phyloP scores from a whole-genome alignment of 164 flowering plant genomes.

The Vitis riparia region DNA sequence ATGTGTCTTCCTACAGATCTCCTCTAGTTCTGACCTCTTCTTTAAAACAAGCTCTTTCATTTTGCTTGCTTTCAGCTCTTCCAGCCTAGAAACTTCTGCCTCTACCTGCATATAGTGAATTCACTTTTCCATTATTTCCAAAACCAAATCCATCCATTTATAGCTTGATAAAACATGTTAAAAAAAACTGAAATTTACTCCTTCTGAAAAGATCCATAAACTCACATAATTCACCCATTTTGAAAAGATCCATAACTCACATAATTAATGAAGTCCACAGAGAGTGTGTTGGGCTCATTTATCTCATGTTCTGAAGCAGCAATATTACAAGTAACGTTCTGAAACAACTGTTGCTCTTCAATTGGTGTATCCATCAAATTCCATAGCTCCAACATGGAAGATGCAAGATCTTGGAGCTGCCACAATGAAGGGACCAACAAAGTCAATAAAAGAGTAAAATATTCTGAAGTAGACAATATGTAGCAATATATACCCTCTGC shows the following conservation, averaged over 20 bases:
- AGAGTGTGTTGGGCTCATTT: constrained; percentile 69
- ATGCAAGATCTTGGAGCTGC: constrained; percentile 93
- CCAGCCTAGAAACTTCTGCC: constrained; percentile 79
- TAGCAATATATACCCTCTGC: constrained; percentile 39
- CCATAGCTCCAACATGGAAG: constrained; percentile 88
- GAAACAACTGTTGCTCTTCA: constrained; percentile 85
- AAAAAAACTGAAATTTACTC: too few relatives aligned
- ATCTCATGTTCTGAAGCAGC: constrained; percentile 87
- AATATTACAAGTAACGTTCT: constrained; percentile 71
- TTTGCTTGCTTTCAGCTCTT: constrained; percentile 82
- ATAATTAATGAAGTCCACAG: constrained; percentile 61
- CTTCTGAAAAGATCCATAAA: too few relatives aligned
- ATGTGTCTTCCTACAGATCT: constrained; percentile 72
- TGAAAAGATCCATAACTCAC: constrained; percentile 36
- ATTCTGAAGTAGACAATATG: background rate
- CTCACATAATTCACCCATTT: constrained; percentile 35
- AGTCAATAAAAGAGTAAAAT: background rate
- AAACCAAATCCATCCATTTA: background rate
- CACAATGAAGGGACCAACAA: background rate
- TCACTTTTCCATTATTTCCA: background rate
- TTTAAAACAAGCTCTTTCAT: constrained; percentile 92
- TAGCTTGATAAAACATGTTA: background rate
- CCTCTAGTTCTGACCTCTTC: constrained; percentile 83
- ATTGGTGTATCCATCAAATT: constrained; percentile 93
- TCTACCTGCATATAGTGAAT: constrained; percentile 55